Conservation (phyloP, 768 basidiomycete species). For the Russula earlei region DNA sequence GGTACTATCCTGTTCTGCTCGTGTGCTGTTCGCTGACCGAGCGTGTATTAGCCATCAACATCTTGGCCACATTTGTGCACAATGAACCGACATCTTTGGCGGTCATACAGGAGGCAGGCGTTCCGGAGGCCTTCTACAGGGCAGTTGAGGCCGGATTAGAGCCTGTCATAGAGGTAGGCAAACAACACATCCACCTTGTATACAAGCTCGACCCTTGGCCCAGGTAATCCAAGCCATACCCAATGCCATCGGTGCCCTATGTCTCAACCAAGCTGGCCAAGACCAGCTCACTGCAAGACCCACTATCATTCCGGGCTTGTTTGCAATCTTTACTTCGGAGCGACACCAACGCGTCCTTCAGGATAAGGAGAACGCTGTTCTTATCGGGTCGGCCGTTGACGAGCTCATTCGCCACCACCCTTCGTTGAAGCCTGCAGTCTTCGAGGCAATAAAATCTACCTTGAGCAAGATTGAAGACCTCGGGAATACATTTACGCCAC, state of each 20-base stretch:
- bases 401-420: conserved; percentile 97
- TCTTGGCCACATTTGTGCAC: conserved; percentile 95
- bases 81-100: conserved; percentile 94
- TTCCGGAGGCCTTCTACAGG: conserved; percentile 85
- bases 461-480: conserved; percentile 66
- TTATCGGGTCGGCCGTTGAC: conserved; percentile 85
- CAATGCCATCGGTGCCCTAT: conserved; percentile 92
- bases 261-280: conserved; percentile 85
- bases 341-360: conserved; percentile 72
- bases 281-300: conserved; percentile 69
- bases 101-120: conserved; percentile 83
- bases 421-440: conserved; percentile 66
- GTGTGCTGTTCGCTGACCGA: conserved; percentile 14
- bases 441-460: conserved; percentile 64
- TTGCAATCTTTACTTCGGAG: conserved; percentile 80
- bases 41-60: conserved; percentile 63
- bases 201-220: not conserved
- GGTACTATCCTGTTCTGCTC: conserved; percentile 38
- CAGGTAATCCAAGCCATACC: conserved; percentile 89
- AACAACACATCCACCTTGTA: not conserved
- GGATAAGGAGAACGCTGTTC: conserved; percentile 87
- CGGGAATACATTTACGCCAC: conserved; percentile 48
- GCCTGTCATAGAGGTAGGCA: conserved; percentile 70
- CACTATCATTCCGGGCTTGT: conserved; percentile 74
- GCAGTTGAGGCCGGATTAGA: conserved; percentile 80